Evolutionary conservation across 176 grass and related monocot genomes (phyloP), one percentile per base, ranked within the genome.

Genomic region (Triticum monococcum): DNA sequence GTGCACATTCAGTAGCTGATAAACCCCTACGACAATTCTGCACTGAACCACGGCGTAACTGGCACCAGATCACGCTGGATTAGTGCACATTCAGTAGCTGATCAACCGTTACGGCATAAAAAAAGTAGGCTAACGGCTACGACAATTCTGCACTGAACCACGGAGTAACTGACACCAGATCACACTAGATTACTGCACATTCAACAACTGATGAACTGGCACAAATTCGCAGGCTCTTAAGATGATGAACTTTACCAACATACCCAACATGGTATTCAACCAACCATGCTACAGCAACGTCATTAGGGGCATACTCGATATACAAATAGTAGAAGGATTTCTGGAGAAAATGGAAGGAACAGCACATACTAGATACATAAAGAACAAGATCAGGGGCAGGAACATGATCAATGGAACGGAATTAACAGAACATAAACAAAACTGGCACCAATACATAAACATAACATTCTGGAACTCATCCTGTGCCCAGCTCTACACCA

Each of bases 341-440:
- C 16, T 68, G 16, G 9, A 68, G 16, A 68, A 20, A 68, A 9
- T 3, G 3, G 1, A 35, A 33, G 32, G 7, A 33, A 35, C 18
- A 57, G 2, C 54, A 57, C 54, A 57, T 17, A 67, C 16, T 48
- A 75, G 7, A 77, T 70, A 77, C 16, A 52, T 30, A n/a, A 56
- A 23, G 25, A 88, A 3, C 68, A 84, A 50, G 61, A 73, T 22
- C 22, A 50, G 54, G 40, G 57, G 12, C 18, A 41, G 41, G 56
- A 3, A 57, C 60, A 74, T 37, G 9, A 67, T 65, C 12, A 54
- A 64, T 0, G 35, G 63, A 86, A 89, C 4, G 0, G 9, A 52
- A 59, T 52, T 30, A 75, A 75, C 12, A 45, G 8, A 46, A 74
- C 71, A 75, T 50, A 5, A 85, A 70, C 77, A 88, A 91, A 88